Evolutionary conservation across 192 early-diverging fungal species (phyloP), one percentile per base, ranked within the genome.

Genomic region (Piromyces finnis): DNA sequence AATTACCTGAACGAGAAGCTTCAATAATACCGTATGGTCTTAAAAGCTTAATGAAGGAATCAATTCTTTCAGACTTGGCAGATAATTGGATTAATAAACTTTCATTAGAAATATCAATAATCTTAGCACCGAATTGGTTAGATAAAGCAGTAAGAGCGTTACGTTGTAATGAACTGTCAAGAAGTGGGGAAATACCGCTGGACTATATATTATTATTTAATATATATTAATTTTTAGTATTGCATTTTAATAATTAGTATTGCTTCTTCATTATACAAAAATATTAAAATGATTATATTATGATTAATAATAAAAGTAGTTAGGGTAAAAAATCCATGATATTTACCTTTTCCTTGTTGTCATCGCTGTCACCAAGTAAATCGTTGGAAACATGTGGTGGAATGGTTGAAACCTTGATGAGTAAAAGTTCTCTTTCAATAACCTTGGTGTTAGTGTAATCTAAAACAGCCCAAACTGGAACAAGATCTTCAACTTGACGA

Each of bases 391-490:
- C 85, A 32, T 94, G 91, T 18, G 89, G 89, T 17, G 90, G 89
- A 16, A 93, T 82, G 41, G 96, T 94, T 78, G 93, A 95, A 77
- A 97, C 93, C 88, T 99, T 99, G 84, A 94, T 91, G 81, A 99
- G 84, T 77, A 97, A 87, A 82, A 97, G 85, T 87, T 99, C 97
- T 78, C 97, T 91, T 87, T 98, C 94, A 32, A 99, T 92, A 68
- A 95, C 89, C 78, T 87, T 90, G 36, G 93, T 93, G 81, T 93
- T 88, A 26, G 95, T 94, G 89, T 97, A 98, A 85, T 99, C 96
- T 82, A 99, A 87, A 51, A 98, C 96, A 29, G 96, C 96, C 95
- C 95, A 98, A 18, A 99, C 94, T 28, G 96, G 96, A 29, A 99
- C 95, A 86, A 98, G 84, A 85, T 99, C 96, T 85, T 97, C 96